phyloP scores from a whole-genome alignment of 2,329 filamentous ascomycete genomes.

The Trichophyton rubrum region DNA sequence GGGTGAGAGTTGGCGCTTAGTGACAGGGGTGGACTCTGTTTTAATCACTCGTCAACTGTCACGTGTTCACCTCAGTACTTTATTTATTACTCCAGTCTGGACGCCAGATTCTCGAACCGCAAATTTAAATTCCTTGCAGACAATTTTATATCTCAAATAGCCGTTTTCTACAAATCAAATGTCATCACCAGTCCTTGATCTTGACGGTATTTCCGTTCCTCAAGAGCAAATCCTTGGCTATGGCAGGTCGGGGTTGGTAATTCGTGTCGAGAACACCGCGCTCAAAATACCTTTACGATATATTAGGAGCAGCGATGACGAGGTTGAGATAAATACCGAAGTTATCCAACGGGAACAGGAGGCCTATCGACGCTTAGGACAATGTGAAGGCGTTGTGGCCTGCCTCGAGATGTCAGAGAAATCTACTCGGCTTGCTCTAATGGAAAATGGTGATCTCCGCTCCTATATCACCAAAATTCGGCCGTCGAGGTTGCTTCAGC shows the following conservation, averaged over 20 bases:
- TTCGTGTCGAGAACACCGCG: constrained; percentile 2
- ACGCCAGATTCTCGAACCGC: too few species aligned
- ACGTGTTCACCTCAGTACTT: too few species aligned
- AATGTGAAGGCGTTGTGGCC: constrained; percentile 8
- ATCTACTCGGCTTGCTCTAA: constrained; percentile 12
- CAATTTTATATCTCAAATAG: too few species aligned
- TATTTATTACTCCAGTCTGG: too few species aligned
- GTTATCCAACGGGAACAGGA: constrained; percentile 5
- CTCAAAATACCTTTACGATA: constrained; percentile 8
- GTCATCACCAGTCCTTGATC: constrained; percentile 5
- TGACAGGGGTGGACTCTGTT: too few species aligned
- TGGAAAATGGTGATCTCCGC: constrained; percentile 19
- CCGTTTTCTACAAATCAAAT: too few species aligned
- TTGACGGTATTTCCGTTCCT: constrained; percentile 4
- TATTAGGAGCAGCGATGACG: constrained; percentile 3
- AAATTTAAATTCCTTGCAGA: too few species aligned
- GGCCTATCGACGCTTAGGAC: constrained; percentile 6
- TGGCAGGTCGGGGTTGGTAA: constrained; percentile 9
- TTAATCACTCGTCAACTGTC: too few species aligned
- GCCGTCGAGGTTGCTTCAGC: constrained; percentile 15
- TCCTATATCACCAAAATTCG: constrained; percentile 13
- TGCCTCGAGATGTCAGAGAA: not conserved
- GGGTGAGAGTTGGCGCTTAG: too few species aligned
- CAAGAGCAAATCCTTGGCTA: constrained; percentile 7
- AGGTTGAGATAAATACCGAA: constrained; percentile 5